A percentile compares a stretch with the other conserved stretches of the same genome.
Evolutionary conservation across 2,329 filamentous ascomycete genomes (phyloP).

Genomic region (Neocucurbitaria cava): DNA sequence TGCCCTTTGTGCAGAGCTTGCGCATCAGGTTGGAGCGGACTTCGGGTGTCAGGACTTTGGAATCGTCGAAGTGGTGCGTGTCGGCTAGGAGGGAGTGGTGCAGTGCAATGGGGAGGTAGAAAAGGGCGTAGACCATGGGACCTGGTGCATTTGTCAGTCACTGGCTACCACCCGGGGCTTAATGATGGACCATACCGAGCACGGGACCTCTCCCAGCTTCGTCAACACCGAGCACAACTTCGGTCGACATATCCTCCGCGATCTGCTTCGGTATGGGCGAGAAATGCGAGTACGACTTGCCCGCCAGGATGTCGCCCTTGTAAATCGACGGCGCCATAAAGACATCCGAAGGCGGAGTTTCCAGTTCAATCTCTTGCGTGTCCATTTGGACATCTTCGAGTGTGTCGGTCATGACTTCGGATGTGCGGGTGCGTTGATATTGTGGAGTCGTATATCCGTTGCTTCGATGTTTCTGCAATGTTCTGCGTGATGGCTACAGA

Average conservation of each 20-base stretch:
- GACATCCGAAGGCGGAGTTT: conserved; percentile 46
- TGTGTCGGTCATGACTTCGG: conserved; percentile 33
- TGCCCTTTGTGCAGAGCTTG: conserved; percentile 70
- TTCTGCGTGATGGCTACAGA: neutral
- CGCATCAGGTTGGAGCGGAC: conserved; percentile 77
- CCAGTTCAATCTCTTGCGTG: conserved; percentile 43
- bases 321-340: conserved; percentile 59
- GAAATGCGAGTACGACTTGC: conserved; percentile 57
- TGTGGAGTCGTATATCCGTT: neutral
- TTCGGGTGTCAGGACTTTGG: conserved; percentile 84
- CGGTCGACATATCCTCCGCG: conserved; percentile 54
- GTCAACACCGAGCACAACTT: conserved; percentile 86
- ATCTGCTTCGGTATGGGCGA: conserved; percentile 53
- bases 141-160: conserved; percentile 54
- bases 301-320: conserved; percentile 47
- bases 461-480: conserved; percentile 8
- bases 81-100: conserved; percentile 77
- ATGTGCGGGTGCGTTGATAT: neutral
- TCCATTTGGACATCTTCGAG: conserved; percentile 44
- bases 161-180: neutral
- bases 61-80: conserved; percentile 90
- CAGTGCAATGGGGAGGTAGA: conserved; percentile 72
- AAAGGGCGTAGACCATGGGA: conserved; percentile 72
- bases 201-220: conserved; percentile 94
- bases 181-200: conserved; percentile 64